phyloP scores from a whole-genome alignment of 176 grass and related monocot genomes.

The Bonia amplexicaulis region DNA sequence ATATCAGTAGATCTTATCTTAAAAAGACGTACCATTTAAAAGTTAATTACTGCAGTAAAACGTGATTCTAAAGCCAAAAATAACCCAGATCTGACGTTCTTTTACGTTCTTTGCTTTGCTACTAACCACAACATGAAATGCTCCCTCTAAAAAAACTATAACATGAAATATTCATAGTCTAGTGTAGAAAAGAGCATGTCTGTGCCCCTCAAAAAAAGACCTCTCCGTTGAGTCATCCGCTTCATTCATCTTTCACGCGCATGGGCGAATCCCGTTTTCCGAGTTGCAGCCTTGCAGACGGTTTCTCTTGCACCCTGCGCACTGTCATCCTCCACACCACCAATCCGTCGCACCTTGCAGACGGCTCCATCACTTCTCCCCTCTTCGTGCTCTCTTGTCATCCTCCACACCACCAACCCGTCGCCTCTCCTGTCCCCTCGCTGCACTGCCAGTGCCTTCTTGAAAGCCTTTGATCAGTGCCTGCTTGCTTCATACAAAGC shows the following conservation, averaged over 20 bases:
- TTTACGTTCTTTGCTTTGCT: neutral
- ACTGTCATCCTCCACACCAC: conserved; percentile 36
- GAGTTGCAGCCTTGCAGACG: conserved; percentile 14
- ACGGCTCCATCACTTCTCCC: neutral
- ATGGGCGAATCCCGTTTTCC: neutral
- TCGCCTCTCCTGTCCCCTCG: conserved; percentile 18
- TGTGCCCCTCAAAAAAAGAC: neutral
- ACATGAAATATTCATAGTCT: neutral
- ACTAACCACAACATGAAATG: neutral
- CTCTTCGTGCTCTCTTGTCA: conserved; percentile 40
- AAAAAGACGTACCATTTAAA: too few relatives aligned
- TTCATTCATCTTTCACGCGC: neutral
- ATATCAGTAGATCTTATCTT: too few relatives aligned
- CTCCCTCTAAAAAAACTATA: neutral
- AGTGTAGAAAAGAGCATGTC: neutral
- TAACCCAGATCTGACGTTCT: too few relatives aligned
- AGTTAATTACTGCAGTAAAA: too few relatives aligned
- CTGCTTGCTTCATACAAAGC: conserved; percentile 19
- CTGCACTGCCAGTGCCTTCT: conserved; percentile 7
- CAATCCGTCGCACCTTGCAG: neutral
- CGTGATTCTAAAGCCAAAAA: too few relatives aligned
- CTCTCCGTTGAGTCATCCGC: neutral
- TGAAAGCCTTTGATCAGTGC: neutral
- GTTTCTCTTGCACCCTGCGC: conserved; percentile 33
- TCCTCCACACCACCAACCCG: conserved; percentile 5